Conservation (phyloP, 768 basidiomycete species). For the Suillus spraguei region DNA sequence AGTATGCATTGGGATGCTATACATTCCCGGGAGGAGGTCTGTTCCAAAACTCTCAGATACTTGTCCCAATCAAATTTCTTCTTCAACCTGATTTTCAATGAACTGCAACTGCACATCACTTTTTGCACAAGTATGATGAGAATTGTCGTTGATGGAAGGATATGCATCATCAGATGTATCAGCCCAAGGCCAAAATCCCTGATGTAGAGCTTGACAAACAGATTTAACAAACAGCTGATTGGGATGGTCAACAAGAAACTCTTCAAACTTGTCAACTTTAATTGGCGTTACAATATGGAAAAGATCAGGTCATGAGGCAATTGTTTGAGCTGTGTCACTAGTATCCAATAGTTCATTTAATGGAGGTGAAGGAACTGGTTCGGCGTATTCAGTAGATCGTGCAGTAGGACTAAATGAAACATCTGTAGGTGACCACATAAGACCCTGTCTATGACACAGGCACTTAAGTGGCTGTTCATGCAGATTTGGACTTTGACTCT, state of each 20-base stretch:
- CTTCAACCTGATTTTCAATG: no score
- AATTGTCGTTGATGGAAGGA: background rate
- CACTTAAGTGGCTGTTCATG: background rate
- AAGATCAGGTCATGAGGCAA: background rate
- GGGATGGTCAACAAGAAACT: slow-evolving; percentile 26
- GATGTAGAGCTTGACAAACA: slow-evolving; percentile 22
- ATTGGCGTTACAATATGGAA: slow-evolving; percentile 31
- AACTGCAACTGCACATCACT: slow-evolving; percentile 22
- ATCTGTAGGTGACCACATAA: background rate
- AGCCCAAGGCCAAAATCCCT: slow-evolving; percentile 38
- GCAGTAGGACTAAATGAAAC: background rate
- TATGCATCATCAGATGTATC: background rate
- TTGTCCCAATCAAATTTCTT: slow-evolving; percentile 19
- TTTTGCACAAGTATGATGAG: background rate
- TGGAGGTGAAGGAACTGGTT: background rate
- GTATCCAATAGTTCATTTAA: background rate
- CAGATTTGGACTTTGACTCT: background rate
- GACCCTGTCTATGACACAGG: no score
- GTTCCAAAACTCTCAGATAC: slow-evolving; percentile 30
- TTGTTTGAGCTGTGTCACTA: background rate
- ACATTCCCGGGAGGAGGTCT: slow-evolving; percentile 42
- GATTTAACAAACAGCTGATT: slow-evolving; percentile 34
- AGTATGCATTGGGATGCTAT: slow-evolving; percentile 38
- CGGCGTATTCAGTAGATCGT: background rate
- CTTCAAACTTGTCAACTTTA: slow-evolving; percentile 26